Conservation (phyloP, 2,329 filamentous ascomycete species). For the Cercospora sojina region DNA sequence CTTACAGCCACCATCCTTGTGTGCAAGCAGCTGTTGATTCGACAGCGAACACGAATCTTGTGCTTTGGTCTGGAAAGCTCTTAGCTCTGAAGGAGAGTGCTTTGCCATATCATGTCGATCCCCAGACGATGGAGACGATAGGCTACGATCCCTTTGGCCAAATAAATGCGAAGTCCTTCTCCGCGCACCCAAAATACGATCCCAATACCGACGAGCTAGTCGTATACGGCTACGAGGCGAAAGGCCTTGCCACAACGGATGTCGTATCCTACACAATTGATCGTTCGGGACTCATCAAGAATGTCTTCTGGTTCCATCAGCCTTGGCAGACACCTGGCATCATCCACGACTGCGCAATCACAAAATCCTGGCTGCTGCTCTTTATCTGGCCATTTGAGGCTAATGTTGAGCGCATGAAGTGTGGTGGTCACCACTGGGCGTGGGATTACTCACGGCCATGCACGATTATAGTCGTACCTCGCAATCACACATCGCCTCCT, state of each 20-base stretch:
- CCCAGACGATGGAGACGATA: constrained; percentile 43
- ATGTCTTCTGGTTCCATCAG: constrained; percentile 45
- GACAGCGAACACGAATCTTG: constrained; percentile 60
- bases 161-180: constrained; percentile 43
- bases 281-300: constrained; percentile 39
- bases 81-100: constrained; percentile 54
- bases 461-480: constrained; percentile 33
- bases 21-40: constrained; percentile 47
- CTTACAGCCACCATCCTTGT: constrained; percentile 49
- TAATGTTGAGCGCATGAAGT: constrained; percentile 39
- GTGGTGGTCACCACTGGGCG: constrained; percentile 44
- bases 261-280: constrained; percentile 45
- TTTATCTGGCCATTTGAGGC: constrained; percentile 43
- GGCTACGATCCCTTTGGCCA: constrained; percentile 44
- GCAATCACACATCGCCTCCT: constrained; percentile 21
- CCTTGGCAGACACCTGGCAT: constrained; percentile 32
- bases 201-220: constrained; percentile 46
- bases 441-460: constrained; percentile 35
- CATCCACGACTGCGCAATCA: constrained; percentile 45
- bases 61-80: constrained; percentile 57
- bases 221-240: constrained; percentile 45
- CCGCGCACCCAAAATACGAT: constrained; percentile 49
- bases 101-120: constrained; percentile 43
- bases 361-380: constrained; percentile 42
- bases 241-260: constrained; percentile 38